Evolutionary conservation across 2,329 filamentous ascomycete species (phyloP), one percentile per base, ranked within the genome.

Genomic region (Pseudocercospora ulei): DNA sequence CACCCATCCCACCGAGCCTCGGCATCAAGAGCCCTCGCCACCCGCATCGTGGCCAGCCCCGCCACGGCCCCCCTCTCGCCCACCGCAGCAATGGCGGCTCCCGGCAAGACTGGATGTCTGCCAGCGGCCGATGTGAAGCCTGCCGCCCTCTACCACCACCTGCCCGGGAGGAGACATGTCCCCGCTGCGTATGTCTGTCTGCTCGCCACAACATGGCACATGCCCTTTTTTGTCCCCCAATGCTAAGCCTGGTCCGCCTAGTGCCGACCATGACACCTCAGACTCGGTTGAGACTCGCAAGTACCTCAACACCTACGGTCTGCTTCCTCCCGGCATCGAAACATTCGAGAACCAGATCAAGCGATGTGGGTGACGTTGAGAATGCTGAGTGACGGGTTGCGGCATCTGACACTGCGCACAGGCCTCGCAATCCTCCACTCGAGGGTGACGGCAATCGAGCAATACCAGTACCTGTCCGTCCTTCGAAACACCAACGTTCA

Each of bases 401-500:
- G 17, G 12, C 14, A 11, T 27, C 48, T 49, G 54, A 48, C 42
- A 75, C 23, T 13, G 6, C 9, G 7, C 62, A 71, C 54, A 64
- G 80, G 78, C 58, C 75, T 87, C 66, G 77, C 76, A 62, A 79
- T 86, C 66, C 78, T 88, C 55, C 71, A 77, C 41, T 72, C 72
- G 46, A 77, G 81, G 48, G 65, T 73, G 48, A 82, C 80, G 30
- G 66, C 69, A 49, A 76, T 90, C 55, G 82, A 88, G 71, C 84
- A 82, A 67, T 88, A 86, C 64, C 73, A 86, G 39, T 90, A 88
- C 65, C 70, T 90, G 60, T 82, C 80, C 28, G 71, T 74, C 49
- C 65, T 88, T 62, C 82, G 85, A 65, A 72, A 72, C 59, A 75
- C 78, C 55, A 88, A 87, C 60, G 72, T 76, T 46, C 79, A 88